Evolutionary conservation across 768 basidiomycete species (phyloP).

Genomic region (Auricularia auricula-judae): DNA sequence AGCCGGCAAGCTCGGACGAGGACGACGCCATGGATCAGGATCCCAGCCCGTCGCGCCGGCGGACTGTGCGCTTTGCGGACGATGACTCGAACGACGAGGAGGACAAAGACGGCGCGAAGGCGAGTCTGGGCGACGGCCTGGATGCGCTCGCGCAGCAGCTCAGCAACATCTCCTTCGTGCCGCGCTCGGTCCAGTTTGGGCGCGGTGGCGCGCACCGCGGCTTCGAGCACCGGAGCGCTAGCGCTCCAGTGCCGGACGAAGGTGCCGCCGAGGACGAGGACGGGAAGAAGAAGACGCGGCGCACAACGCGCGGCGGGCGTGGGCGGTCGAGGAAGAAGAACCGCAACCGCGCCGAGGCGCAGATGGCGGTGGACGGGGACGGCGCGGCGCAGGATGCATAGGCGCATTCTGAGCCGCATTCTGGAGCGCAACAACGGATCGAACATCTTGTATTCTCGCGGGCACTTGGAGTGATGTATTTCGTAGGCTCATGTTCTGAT

Average conservation of each 20-base stretch:
- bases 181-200: conserved; percentile 61
- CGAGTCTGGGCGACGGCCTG: conserved; percentile 15
- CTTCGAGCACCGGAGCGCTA: conserved; percentile 20
- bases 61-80: neutral
- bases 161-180: conserved; percentile 47
- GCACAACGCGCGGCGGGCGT: neutral
- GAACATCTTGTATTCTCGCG: too few relatives aligned
- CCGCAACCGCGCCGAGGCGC: neutral
- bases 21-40: too few relatives aligned
- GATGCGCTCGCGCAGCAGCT: conserved; percentile 41
- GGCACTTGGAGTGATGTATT: too few relatives aligned
- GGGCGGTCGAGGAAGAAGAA: neutral
- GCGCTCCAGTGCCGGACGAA: neutral
- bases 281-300: neutral
- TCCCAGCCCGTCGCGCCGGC: neutral
- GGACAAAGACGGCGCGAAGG: conserved; percentile 9
- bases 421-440: too few relatives aligned
- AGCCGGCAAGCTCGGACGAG: too few relatives aligned
- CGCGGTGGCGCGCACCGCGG: conserved; percentile 52
- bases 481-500: too few relatives aligned
- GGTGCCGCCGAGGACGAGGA: neutral
- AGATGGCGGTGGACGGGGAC: too few relatives aligned
- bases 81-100: conserved; percentile 3
- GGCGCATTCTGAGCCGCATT: too few relatives aligned
- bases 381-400: too few relatives aligned